These are phyloP conservation scores for Beauveria sp. DNA, from an alignment of 2,329 filamentous ascomycete genomes.

Conservation along the genomic window DNA sequence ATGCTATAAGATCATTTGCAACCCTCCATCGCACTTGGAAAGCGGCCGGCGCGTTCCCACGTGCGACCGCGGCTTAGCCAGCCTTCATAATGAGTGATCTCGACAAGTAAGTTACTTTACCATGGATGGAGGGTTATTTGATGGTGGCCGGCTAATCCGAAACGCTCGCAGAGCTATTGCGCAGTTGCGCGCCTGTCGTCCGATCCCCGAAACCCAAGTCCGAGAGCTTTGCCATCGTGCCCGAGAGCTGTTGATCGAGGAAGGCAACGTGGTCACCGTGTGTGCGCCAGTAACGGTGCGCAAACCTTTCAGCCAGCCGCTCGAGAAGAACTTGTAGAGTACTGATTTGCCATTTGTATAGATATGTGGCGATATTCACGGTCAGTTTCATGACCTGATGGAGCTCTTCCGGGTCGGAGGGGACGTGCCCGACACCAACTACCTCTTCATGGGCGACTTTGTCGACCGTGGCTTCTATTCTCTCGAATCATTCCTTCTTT, in stretches of 20 bases:
- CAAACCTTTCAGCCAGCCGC: background rate
- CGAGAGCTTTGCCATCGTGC: constrained; percentile 97
- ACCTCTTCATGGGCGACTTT: constrained; percentile 97
- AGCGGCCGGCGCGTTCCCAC: constrained; percentile 18
- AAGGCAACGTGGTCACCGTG: constrained; percentile 94
- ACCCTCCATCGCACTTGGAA: background rate
- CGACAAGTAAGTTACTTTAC: constrained; percentile 59
- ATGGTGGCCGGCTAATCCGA: background rate
- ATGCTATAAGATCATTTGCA: background rate
- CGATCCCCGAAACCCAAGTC: constrained; percentile 91
- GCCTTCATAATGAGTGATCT: constrained; percentile 72
- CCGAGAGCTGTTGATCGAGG: constrained; percentile 89
- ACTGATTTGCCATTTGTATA: constrained; percentile 23
- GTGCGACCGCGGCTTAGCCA: constrained; percentile 13
- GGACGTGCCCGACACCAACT: constrained; percentile 91
- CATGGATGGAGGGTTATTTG: background rate
- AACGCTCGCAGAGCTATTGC: constrained; percentile 68
- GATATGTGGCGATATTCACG: constrained; percentile 96
- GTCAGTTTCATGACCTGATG: constrained; percentile 95
- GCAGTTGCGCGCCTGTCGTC: constrained; percentile 89
- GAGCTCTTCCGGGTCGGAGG: constrained; percentile 91
- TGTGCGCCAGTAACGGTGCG: constrained; percentile 86
- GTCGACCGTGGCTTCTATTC: constrained; percentile 98
- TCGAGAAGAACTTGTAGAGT: background rate
- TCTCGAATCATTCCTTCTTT: constrained; percentile 89